Percentiles rank a stretch among this genome's conserved stretches.
Conservation (phyloP, 75 land plant species). For the Larix kaempferi region DNA sequence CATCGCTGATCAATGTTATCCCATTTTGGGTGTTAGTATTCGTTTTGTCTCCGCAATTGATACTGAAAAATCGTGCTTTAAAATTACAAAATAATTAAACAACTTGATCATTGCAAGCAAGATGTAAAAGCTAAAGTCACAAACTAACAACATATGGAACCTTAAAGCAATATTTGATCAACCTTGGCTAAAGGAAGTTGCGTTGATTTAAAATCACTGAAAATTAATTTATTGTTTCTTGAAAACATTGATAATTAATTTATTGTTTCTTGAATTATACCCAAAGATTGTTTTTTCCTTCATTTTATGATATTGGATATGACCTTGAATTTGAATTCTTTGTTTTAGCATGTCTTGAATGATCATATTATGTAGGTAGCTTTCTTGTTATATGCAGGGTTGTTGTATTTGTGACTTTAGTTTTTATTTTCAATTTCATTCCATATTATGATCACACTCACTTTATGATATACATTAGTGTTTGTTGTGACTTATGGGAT, state of each 20-base stretch:
- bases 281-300: neutral
- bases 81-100: too few relatives aligned
- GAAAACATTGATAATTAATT: neutral
- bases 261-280: neutral
- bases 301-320: neutral
- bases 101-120: too few relatives aligned
- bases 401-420: slow-evolving; percentile 47
- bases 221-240: too few relatives aligned
- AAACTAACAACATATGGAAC: too few relatives aligned
- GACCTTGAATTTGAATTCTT: neutral
- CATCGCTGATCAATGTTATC: too few relatives aligned
- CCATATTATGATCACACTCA: slow-evolving; percentile 83
- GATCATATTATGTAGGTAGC: slow-evolving; percentile 30
- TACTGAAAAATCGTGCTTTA: too few relatives aligned
- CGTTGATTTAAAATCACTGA: too few relatives aligned
- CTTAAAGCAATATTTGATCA: too few relatives aligned
- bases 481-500: slow-evolving; percentile 83
- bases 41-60: too few relatives aligned
- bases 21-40: too few relatives aligned
- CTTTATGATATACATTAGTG: slow-evolving; percentile 79
- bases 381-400: slow-evolving; percentile 64
- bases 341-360: neutral
- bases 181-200: too few relatives aligned
- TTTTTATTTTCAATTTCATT: slow-evolving; percentile 62
- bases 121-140: too few relatives aligned